Base-by-base conservation (phyloP, 805 yeast species). In the Wickerhamomyces xylosicus region DNA sequence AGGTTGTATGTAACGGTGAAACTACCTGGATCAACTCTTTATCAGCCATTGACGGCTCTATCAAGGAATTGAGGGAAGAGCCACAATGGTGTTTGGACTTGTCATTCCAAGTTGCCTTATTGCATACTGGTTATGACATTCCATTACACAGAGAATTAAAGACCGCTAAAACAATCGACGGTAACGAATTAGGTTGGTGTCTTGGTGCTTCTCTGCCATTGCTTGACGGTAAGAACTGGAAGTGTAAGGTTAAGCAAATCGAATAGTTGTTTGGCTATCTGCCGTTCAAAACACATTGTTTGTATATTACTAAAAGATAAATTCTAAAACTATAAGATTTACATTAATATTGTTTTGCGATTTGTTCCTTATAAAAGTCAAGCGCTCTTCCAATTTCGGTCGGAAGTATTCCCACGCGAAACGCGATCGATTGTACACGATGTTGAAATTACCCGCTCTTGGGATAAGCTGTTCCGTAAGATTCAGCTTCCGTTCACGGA, bases 111-210 rank as follows among this genome's bases (percentile, higher is more conserved):
- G 79, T 84, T 13, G 79, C 97, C 2, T 64, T 92, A 58, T 68
- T 92, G 47, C 96, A 89, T 61, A 81, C 89, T n/a, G 99, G 99
- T 34, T 92, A 92, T 62, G 97, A 90, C 50, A 86, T 92, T 47
- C 96, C 97, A 44, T 71, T 85, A 42, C 68, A 72, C 47, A 78
- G 97, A 59, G 97, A 90, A 62, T 76, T 92, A 49, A 84, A 76
- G 60, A 92, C 96, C 6, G 97, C 97, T 8, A 79, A 86, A 67
- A 87, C 77, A 57, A 85, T 92, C 50, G 82, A 78, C 38, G 77
- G 78, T 55, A 87, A 85, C 53, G 98, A 92, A 64, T 71, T 92
- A 38, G 99, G 98, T 27, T 92, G 99, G 99, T 92, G 97, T 67
- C 69, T 92, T 41, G 99, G 99, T 51, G 98, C 97, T 2, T 85